A percentile compares a stretch with the other conserved stretches of the same genome.
Evolutionary conservation across 345 rosid species (phyloP).

Genomic region (Moricandia arvensis): DNA sequence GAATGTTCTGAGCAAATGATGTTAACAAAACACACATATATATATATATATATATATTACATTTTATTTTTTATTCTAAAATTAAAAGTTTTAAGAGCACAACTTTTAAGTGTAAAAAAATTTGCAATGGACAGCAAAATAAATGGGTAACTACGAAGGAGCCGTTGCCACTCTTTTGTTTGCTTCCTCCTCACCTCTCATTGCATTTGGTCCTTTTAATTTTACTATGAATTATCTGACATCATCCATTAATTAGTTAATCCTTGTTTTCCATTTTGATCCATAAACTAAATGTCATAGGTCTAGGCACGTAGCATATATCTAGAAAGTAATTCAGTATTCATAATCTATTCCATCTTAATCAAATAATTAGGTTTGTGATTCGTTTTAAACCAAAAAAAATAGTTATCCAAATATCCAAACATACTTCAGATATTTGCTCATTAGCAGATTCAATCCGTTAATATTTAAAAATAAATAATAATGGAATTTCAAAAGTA

Average conservation of each 20-base stretch:
- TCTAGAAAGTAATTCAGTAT: too few species aligned
- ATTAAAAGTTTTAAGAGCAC: conserved; percentile 15
- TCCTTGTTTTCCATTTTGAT: background rate
- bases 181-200: conserved; percentile 4
- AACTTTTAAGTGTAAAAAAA: conserved; percentile 27
- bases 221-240: background rate
- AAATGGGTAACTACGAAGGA: conserved; percentile 31
- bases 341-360: too few species aligned
- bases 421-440: too few species aligned
- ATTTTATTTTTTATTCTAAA: background rate
- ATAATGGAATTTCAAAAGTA: too few species aligned
- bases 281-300: too few species aligned
- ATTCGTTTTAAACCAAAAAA: too few species aligned
- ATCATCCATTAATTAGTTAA: background rate
- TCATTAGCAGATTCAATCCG: too few species aligned
- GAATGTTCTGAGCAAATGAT: background rate
- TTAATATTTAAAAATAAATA: too few species aligned
- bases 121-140: conserved; percentile 37
- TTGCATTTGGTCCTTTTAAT: background rate
- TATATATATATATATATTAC: background rate
- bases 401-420: too few species aligned
- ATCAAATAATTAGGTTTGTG: too few species aligned
- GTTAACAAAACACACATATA: background rate
- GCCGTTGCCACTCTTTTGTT: conserved; percentile 41
- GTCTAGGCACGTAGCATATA: too few species aligned